phyloP scores from a whole-genome alignment of 768 basidiomycete species.

The Lyophyllum atratum region DNA sequence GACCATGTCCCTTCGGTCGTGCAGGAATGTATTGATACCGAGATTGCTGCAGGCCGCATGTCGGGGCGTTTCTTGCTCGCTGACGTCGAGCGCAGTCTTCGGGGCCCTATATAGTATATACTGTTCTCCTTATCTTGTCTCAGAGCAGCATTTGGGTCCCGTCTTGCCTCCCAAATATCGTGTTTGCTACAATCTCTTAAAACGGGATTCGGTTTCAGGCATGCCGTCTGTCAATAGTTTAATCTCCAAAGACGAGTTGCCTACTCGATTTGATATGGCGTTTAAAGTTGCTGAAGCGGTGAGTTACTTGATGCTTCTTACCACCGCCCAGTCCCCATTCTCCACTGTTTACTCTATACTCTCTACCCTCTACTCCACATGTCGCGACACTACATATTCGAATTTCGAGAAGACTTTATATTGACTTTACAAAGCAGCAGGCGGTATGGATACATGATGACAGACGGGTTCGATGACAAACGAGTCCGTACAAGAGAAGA shows the following conservation, averaged over 20 bases:
- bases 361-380: no score
- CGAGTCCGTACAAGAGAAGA: no score
- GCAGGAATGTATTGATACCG: not conserved
- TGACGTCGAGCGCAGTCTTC: slow-evolving; percentile 20
- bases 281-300: not conserved
- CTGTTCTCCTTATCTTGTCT: slow-evolving; percentile 24
- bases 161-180: slow-evolving; percentile 8
- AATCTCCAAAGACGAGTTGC: not conserved
- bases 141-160: slow-evolving; percentile 5
- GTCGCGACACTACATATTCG: no score
- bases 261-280: not conserved
- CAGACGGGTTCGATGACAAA: no score
- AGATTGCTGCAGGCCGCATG: not conserved
- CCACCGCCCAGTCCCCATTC: no score
- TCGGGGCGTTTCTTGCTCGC: not conserved
- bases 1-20: not conserved
- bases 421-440: no score
- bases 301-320: no score
- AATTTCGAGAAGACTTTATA: no score
- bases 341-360: no score
- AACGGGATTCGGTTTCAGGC: slow-evolving; percentile 2
- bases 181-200: slow-evolving; percentile 23
- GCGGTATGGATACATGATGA: no score
- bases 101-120: slow-evolving; percentile 27
- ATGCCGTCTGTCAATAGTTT: slow-evolving; percentile 15